phyloP scores from a whole-genome alignment of 2,329 filamentous ascomycete genomes.

The Pseudogymnoascus sp. region DNA sequence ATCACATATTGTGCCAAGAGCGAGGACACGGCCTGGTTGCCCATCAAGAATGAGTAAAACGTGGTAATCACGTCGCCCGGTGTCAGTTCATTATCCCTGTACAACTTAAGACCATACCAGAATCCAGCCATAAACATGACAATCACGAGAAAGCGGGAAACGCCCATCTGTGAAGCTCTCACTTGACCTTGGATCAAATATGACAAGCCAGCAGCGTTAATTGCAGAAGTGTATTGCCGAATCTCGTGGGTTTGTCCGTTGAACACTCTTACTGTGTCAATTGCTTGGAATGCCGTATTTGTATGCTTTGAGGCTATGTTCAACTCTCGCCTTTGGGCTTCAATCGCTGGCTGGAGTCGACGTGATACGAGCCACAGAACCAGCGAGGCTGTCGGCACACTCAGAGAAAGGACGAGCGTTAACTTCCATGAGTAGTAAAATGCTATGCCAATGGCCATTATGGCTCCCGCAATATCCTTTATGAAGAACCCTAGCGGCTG shows the following conservation, averaged over 20 bases:
- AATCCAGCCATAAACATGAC: slow-evolving; percentile 82
- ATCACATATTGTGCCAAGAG: slow-evolving; percentile 71
- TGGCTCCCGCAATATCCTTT: slow-evolving; percentile 54
- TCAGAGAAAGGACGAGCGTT: slow-evolving; percentile 69
- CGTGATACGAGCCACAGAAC: slow-evolving; percentile 53
- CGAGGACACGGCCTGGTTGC: slow-evolving; percentile 66
- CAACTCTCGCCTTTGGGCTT: slow-evolving; percentile 59
- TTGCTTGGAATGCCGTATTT: slow-evolving; percentile 61
- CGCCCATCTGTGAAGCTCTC: slow-evolving; percentile 64
- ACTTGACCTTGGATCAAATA: slow-evolving; percentile 63
- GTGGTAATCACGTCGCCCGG: slow-evolving; percentile 69
- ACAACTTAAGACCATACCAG: slow-evolving; percentile 72
- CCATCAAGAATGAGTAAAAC: slow-evolving; percentile 74
- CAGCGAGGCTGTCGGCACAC: slow-evolving; percentile 58
- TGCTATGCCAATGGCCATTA: slow-evolving; percentile 62
- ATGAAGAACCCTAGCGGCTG: slow-evolving; percentile 68
- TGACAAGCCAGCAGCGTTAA: slow-evolving; percentile 50
- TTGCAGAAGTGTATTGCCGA: slow-evolving; percentile 52
- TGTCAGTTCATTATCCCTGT: slow-evolving; percentile 43
- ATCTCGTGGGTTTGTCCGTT: slow-evolving; percentile 67
- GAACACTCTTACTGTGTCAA: slow-evolving; percentile 81
- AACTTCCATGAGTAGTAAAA: slow-evolving; percentile 78
- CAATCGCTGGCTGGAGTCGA: slow-evolving; percentile 57
- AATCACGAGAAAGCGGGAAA: slow-evolving; percentile 66
- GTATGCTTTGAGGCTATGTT: slow-evolving; percentile 63